Percentiles rank a stretch among this genome's conserved stretches.
phyloP scores from a whole-genome alignment of 805 yeast genomes.

The Myxozyma sirexii region DNA sequence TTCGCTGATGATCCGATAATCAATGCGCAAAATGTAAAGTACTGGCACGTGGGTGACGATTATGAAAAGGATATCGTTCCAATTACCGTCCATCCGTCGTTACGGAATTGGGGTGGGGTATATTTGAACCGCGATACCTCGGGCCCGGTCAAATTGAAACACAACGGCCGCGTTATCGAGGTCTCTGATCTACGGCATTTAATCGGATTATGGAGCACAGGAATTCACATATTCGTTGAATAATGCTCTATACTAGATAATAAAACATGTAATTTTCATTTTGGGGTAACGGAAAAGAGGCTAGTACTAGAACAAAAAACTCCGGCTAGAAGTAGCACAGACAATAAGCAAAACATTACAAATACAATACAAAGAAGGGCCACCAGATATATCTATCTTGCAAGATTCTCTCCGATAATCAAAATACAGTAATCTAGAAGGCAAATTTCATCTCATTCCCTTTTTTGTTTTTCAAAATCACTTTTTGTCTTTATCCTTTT shows the following conservation, averaged over 20 bases:
- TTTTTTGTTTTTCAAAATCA: too few species aligned
- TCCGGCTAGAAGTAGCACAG: too few species aligned
- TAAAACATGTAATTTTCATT: too few species aligned
- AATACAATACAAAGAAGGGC: too few species aligned
- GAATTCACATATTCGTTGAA: conserved; percentile 9
- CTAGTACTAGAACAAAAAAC: too few species aligned
- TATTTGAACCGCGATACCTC: neutral
- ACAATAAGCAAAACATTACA: too few species aligned
- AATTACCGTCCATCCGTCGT: neutral
- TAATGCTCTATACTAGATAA: too few species aligned
- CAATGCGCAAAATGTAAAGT: conserved; percentile 1
- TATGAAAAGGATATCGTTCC: conserved; percentile 22
- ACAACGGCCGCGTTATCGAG: conserved; percentile 18
- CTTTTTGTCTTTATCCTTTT: conserved; percentile 16
- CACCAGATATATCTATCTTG: too few species aligned
- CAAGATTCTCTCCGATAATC: too few species aligned
- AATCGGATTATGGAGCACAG: conserved; percentile 9
- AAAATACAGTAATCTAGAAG: too few species aligned
- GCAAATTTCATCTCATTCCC: too few species aligned
- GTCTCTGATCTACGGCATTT: conserved; percentile 17
- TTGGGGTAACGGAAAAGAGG: too few species aligned
- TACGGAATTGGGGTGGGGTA: conserved; percentile 5
- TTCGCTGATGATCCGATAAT: neutral
- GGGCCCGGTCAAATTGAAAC: neutral
- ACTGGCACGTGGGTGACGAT: conserved; percentile 33